phyloP scores from a whole-genome alignment of 139 green algal genomes.

The Chlamydomonas sp. region DNA sequence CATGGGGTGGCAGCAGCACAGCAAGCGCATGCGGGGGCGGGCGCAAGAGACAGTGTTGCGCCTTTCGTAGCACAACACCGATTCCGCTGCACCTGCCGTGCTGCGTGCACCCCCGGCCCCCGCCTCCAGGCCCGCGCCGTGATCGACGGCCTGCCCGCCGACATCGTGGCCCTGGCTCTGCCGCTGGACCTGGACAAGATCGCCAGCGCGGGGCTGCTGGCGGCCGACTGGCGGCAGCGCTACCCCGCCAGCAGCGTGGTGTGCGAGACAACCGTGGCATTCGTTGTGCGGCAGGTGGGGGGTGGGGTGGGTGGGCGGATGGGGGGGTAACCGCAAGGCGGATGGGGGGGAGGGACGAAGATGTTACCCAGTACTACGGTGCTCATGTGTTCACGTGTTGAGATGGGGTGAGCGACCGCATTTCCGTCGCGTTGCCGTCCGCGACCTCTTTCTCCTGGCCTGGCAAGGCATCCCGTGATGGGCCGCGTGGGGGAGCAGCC shows the following conservation, averaged over 20 bases:
- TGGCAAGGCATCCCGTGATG: no score
- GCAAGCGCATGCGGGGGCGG: background rate
- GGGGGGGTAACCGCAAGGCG: background rate
- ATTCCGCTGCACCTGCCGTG: background rate
- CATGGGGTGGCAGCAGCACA: background rate
- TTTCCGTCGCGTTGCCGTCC: no score
- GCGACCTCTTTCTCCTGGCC: no score
- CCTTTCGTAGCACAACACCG: background rate
- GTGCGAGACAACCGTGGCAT: slow-evolving; percentile 59
- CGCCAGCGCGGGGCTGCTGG: slow-evolving; percentile 66
- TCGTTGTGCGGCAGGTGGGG: slow-evolving; percentile 45
- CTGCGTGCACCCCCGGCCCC: background rate
- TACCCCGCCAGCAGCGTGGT: slow-evolving; percentile 52
- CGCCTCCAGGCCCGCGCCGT: slow-evolving; percentile 73
- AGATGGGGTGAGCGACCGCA: no score
- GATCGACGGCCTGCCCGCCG: slow-evolving; percentile 82
- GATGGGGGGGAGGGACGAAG: background rate
- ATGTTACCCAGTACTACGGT: no score
- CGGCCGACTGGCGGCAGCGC: slow-evolving; percentile 57
- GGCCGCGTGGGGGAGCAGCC: no score
- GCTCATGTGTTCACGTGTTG: no score
- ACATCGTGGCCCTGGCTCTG: slow-evolving; percentile 83
- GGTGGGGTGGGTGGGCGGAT: background rate
- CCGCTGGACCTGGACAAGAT: slow-evolving; percentile 88
- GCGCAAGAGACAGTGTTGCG: background rate